These are phyloP conservation scores for Boletus rubropictus DNA, from an alignment of 768 basidiomycete species.

Conservation along the genomic window DNA sequence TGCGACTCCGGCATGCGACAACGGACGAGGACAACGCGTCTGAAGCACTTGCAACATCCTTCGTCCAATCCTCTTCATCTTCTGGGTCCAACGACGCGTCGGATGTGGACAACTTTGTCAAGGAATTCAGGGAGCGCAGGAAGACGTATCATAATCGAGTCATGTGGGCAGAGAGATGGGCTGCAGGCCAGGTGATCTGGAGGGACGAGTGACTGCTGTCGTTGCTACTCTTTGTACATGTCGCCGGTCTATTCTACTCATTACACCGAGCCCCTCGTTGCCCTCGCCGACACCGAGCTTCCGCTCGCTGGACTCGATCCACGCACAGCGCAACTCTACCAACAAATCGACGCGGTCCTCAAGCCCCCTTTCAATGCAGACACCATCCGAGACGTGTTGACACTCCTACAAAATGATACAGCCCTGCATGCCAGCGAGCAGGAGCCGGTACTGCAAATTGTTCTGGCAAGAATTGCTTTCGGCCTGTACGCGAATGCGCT, in stretches of 20 bases:
- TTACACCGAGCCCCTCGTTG: constrained; percentile 24
- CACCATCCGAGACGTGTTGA: constrained; percentile 14
- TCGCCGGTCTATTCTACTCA: constrained; percentile 22
- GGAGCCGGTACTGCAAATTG: background rate
- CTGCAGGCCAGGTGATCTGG: constrained; percentile 81
- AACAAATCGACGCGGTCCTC: constrained; percentile 17
- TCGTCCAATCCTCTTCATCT: constrained; percentile 58
- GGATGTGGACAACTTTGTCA: constrained; percentile 83
- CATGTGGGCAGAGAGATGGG: constrained; percentile 88
- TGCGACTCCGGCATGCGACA: constrained; percentile 82
- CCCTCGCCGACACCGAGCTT: constrained; percentile 11
- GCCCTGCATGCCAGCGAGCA: background rate
- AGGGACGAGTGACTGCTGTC: constrained; percentile 44
- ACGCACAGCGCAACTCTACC: constrained; percentile 7
- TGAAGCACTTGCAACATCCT: constrained; percentile 76
- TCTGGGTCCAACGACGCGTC: constrained; percentile 22
- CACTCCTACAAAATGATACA: constrained; percentile 14
- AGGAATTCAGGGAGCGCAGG: constrained; percentile 78
- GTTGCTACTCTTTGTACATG: constrained; percentile 10
- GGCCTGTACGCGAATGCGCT: constrained; percentile 62
- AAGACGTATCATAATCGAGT: constrained; percentile 92
- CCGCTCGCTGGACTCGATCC: constrained; percentile 7
- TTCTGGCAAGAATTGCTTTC: constrained; percentile 46
- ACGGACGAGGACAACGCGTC: constrained; percentile 88
- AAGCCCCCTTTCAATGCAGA: constrained; percentile 17